Conservation (phyloP, 306 rosid species). For the Quercus suber region DNA sequence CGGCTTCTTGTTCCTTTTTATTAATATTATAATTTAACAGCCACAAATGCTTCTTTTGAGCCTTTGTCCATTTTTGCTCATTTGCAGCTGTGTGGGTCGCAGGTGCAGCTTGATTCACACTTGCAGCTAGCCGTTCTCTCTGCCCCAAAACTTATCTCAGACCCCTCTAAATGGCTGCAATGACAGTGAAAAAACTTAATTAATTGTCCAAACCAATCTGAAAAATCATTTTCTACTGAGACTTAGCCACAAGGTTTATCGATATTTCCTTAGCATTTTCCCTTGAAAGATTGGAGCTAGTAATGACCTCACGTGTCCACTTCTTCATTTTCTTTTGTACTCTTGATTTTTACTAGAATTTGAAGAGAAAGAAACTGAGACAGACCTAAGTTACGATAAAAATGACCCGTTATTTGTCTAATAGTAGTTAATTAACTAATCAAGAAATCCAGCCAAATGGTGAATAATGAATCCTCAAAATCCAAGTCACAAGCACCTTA, state of each 20-base stretch:
- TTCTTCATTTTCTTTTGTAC: background rate
- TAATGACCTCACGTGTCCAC: background rate
- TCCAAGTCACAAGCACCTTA: background rate
- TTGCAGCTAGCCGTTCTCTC: slow-evolving; percentile 29
- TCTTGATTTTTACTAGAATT: background rate
- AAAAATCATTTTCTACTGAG: no score
- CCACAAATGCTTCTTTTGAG: background rate
- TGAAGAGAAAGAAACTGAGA: background rate
- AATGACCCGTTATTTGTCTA: no score
- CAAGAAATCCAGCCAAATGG: no score
- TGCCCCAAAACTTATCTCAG: slow-evolving; percentile 37
- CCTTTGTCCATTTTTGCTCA: background rate
- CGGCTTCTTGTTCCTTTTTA: background rate
- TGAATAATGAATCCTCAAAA: no score
- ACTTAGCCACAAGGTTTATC: no score
- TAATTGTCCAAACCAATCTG: no score
- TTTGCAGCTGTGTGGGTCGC: slow-evolving; percentile 22
- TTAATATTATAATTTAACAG: background rate
- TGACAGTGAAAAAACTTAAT: background rate
- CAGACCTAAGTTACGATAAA: no score
- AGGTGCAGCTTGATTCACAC: slow-evolving; percentile 27
- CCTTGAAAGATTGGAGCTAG: background rate
- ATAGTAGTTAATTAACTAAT: no score
- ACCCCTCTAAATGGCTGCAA: slow-evolving; percentile 7
- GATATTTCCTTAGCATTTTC: background rate